Conservation (phyloP, 371 early-diverging fungal genomes). For the Saksenaea vasiformis region DNA sequence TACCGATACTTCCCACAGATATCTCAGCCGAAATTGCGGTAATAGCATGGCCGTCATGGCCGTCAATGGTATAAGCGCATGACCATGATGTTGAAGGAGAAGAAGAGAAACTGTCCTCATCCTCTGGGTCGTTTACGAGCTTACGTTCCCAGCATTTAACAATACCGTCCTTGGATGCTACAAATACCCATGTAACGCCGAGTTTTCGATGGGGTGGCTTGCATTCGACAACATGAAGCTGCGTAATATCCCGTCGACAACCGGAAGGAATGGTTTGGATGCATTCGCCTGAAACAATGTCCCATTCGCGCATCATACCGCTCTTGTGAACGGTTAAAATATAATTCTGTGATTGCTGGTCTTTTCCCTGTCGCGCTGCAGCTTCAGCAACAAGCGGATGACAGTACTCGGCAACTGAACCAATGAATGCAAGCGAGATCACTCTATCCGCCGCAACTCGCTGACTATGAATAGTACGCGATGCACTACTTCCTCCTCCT, state of each 20-base stretch:
- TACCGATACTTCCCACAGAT: constrained; percentile 32
- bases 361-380: constrained; percentile 20
- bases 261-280: constrained; percentile 27
- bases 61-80: constrained; percentile 27
- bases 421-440: constrained; percentile 25
- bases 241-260: constrained; percentile 23
- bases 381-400: constrained; percentile 31
- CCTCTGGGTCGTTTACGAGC: constrained; percentile 6
- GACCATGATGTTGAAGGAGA: constrained; percentile 20
- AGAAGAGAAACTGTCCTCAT: constrained; percentile 5
- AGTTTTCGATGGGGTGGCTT: constrained; percentile 21
- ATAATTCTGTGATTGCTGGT: constrained; percentile 17
- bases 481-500: neutral
- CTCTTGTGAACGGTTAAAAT: constrained; percentile 39
- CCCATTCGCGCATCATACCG: constrained; percentile 39
- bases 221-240: constrained; percentile 24
- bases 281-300: constrained; percentile 35
- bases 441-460: constrained; percentile 17
- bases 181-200: constrained; percentile 31
- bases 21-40: constrained; percentile 30
- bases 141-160: constrained; percentile 41
- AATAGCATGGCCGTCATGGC: constrained; percentile 19
- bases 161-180: constrained; percentile 37
- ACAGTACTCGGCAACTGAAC: constrained; percentile 29
- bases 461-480: neutral